phyloP scores from a whole-genome alignment of 805 yeast genomes.

The Wilhelminamyces savonicus region DNA sequence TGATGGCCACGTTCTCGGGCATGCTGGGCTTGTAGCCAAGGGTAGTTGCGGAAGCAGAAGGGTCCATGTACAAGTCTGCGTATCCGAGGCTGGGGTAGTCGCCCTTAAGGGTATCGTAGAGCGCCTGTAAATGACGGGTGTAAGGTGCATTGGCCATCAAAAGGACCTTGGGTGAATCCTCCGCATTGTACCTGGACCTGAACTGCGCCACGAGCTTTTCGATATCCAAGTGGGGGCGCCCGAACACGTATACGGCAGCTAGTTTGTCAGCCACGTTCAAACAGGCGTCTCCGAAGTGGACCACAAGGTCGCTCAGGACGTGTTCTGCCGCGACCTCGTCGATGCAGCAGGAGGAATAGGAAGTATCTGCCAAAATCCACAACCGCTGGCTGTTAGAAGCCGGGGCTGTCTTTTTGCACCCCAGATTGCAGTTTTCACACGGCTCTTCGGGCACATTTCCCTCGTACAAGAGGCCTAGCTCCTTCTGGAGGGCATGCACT shows the following conservation, averaged over 20 bases:
- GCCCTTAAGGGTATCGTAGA: slow-evolving; percentile 29
- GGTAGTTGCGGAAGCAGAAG: slow-evolving; percentile 27
- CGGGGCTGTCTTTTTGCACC: neutral
- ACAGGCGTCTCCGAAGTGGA: slow-evolving; percentile 95
- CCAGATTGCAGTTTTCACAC: slow-evolving; percentile 2
- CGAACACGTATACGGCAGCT: slow-evolving; percentile 77
- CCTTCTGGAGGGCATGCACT: slow-evolving; percentile 45
- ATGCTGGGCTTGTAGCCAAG: slow-evolving; percentile 33
- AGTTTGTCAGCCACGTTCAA: slow-evolving; percentile 67
- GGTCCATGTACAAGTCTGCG: slow-evolving; percentile 25
- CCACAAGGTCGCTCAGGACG: slow-evolving; percentile 74
- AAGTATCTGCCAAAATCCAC: slow-evolving; percentile 91
- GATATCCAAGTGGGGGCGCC: slow-evolving; percentile 52
- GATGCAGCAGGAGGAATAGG: slow-evolving; percentile 91
- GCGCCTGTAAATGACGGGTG: slow-evolving; percentile 34
- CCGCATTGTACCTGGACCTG: slow-evolving; percentile 30
- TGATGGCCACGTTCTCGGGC: neutral
- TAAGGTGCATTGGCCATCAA: slow-evolving; percentile 75
- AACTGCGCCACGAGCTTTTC: slow-evolving; percentile 34
- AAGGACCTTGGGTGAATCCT: slow-evolving; percentile 40
- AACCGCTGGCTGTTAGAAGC: slow-evolving; percentile 33
- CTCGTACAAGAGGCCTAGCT: slow-evolving; percentile 11
- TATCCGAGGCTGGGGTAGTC: slow-evolving; percentile 25
- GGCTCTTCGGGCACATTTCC: neutral
- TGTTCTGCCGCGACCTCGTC: slow-evolving; percentile 98